Evolutionary conservation across 306 rosid species (phyloP), one percentile per base, ranked within the genome.

Genomic region (Lathyrus oleraceus): DNA sequence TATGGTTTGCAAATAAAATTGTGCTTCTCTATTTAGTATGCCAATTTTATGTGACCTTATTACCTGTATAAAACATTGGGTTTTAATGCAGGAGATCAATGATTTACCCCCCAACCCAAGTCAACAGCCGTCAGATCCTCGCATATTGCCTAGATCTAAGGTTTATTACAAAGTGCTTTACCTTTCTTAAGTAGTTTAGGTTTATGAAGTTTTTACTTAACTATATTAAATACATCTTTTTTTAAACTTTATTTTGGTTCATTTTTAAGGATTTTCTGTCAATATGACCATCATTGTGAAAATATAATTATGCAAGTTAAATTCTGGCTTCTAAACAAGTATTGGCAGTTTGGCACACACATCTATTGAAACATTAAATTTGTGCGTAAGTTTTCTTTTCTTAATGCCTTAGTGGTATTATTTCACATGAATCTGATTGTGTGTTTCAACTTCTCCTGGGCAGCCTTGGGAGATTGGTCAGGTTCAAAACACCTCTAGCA

Each of bases 391-490:
- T 72, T 71, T 67, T 72, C 73, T 43, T 27, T 61, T 65, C 21
- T 61, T 53, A 28, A 17, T 58, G 21, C 62, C 27, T 67, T 30
- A 20, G 27, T 64, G 16, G 75, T 70, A 6, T 51, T 58, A 61
- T 60, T 32, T 25, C 17, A 11, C 72, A 21, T 67, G 67, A 67
- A 77, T 66, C 62, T 78, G 67, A 81, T 75, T 71, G 36, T 39
- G 25, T 74, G 59, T 71, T 70, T 70, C 61, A 17, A 83, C 66
- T 78, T 76, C n/a, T 80, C 77, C 20, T 78, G 66, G 36, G 64
- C 74, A 95, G 97, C 96, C 97, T 38, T 89, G 99, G 97, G 99
- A 91, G 75, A 74, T 66, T 63, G 39, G 76, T 70, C 95, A 78
- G 81, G 72, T 82, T 73, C 96, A 88, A 12, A 82, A 70, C 81